These are phyloP conservation scores for Salmacisia buchloeana DNA, from an alignment of 1,284 basidiomycete species.

Conservation along the genomic window DNA sequence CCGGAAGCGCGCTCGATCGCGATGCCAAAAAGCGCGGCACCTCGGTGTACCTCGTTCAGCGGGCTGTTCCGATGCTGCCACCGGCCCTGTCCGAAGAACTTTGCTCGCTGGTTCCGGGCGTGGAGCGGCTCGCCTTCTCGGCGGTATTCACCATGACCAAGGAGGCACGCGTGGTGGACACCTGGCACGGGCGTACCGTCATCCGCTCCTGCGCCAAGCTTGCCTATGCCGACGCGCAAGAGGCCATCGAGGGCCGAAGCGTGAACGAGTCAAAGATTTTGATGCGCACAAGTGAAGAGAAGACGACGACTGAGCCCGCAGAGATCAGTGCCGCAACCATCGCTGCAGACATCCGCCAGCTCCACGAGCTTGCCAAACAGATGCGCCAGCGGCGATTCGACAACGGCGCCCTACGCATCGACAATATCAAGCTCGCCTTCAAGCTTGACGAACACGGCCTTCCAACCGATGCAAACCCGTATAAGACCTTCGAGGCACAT, in stretches of 20 bases:
- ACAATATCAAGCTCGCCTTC: slow-evolving; percentile 62
- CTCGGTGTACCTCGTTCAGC: slow-evolving; percentile 90
- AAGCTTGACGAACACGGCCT: slow-evolving; percentile 74
- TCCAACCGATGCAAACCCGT: slow-evolving; percentile 71
- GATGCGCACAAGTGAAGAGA: slow-evolving; percentile 24
- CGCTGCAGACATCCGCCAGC: slow-evolving; percentile 67
- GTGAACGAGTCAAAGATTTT: slow-evolving; percentile 17
- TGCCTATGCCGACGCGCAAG: slow-evolving; percentile 73
- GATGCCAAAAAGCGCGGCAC: slow-evolving; percentile 96
- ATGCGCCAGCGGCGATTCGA: slow-evolving; percentile 55
- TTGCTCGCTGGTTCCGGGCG: slow-evolving; percentile 80
- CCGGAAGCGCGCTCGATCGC: slow-evolving; percentile 90
- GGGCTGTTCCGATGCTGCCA: slow-evolving; percentile 92
- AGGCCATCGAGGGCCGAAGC: slow-evolving; percentile 70
- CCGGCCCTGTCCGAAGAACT: slow-evolving; percentile 82
- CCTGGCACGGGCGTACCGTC: slow-evolving; percentile 87
- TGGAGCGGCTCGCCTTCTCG: slow-evolving; percentile 84
- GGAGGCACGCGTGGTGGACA: slow-evolving; percentile 74
- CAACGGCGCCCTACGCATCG: slow-evolving; percentile 70
- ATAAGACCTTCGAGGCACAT: slow-evolving; percentile 68
- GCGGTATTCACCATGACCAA: slow-evolving; percentile 63
- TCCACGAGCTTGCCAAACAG: slow-evolving; percentile 53
- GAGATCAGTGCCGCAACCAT: slow-evolving; percentile 58
- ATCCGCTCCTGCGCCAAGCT: slow-evolving; percentile 85
- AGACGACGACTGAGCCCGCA: slow-evolving; percentile 57